Base-by-base conservation (phyloP, 2,329 filamentous ascomycete genomes). In the Rugonectria rugulosa region DNA sequence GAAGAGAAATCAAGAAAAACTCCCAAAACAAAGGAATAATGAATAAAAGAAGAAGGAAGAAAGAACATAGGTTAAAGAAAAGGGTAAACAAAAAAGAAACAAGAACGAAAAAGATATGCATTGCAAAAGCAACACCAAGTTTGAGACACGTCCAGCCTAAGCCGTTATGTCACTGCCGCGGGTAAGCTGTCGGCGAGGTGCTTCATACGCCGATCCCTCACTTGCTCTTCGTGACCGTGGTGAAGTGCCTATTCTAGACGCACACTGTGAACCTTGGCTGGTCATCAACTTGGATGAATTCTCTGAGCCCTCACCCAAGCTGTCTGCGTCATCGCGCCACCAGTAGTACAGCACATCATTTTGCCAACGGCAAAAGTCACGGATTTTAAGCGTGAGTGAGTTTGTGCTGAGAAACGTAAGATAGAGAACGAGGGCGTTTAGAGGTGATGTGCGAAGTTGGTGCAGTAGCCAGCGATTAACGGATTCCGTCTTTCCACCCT, bases 381-480 rank as follows among this genome's bases (percentile, higher is more conserved):
- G 64, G n/a, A 76, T 74, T 26, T 66, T 65, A 10, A 75, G 61
- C 9, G n/a, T n/a, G n/a, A n/a, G n/a, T n/a, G 62, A 64, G 6
- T 61, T 57, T 40, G 57, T 68, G 27, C 59, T 63, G 38, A 62
- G 57, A 52, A 74, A 74, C 3, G 64, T 69, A 7, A 64, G 65
- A 56, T 78, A 76, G 7, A 84, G 70, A 3, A 79, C 64, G 51
- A 77, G 69, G 1, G 72, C 79, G 56, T 81, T 76, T 51, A 82
- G 64, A 0, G 79, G 72, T 3, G 78, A 81, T 12, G 73, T 70
- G 29, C 80, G 76, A 34, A 85, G 72, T 36, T 78, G 76, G 42
- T 84, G 79, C 11, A 84, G 72, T 3, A 85, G 68, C 82, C 82
- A 85, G 34, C 79, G 73, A 59, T 73, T 73, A 62, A 85, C 75